phyloP scores from a whole-genome alignment of 2,329 filamentous ascomycete species.

The Colletotrichum orchidophilum region DNA sequence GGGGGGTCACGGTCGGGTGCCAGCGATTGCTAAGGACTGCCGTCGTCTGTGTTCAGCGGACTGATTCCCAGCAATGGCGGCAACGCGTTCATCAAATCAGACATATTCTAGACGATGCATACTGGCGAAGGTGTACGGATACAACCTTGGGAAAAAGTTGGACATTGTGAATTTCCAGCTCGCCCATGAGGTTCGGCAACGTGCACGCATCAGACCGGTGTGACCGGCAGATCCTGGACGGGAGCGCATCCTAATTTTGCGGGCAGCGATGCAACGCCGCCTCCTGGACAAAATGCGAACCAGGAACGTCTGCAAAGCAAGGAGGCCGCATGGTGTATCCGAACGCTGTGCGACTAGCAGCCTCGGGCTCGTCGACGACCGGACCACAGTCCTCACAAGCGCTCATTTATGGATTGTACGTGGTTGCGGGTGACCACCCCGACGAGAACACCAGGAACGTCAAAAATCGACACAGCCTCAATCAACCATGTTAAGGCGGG shows the following conservation, averaged over 20 bases:
- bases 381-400: background rate
- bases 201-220: background rate
- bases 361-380: background rate
- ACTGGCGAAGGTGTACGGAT: background rate
- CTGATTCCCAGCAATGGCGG: background rate
- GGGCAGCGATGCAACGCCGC: background rate
- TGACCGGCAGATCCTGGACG: constrained; percentile 6
- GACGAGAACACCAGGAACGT: background rate
- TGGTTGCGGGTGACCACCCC: background rate
- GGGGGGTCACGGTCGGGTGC: background rate
- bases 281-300: background rate
- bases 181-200: background rate
- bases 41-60: background rate
- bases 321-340: background rate
- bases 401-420: background rate
- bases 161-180: background rate
- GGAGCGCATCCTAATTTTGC: constrained; percentile 24
- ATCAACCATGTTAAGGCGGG: background rate
- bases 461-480: constrained; percentile 16
- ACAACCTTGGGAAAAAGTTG: background rate
- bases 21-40: background rate
- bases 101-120: background rate
- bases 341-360: background rate
- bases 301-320: background rate
- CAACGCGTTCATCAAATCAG: background rate